Conservation (phyloP, 768 basidiomycete genomes). For the Nevesoporus exiguus region DNA sequence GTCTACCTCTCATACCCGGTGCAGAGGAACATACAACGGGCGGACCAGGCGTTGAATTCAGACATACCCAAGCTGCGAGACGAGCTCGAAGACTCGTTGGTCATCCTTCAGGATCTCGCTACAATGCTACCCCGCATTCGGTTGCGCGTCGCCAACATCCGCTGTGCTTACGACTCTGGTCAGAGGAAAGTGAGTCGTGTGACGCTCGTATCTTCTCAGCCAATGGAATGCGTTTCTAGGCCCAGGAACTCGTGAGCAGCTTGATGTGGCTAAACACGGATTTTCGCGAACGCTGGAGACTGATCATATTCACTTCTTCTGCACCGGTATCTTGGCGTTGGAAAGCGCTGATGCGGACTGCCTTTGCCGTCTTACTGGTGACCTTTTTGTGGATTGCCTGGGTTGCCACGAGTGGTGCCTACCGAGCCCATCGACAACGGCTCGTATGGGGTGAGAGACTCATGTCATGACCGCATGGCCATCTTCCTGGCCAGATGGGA, state of each 20-base stretch:
- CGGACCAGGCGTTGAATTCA: slow-evolving; percentile 51
- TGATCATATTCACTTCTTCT: slow-evolving; percentile 67
- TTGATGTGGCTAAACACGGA: slow-evolving; percentile 77
- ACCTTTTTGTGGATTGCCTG: slow-evolving; percentile 57
- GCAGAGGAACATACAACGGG: slow-evolving; percentile 57
- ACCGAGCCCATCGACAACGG: slow-evolving; percentile 69
- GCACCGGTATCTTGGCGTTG: slow-evolving; percentile 72
- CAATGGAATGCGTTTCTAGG: slow-evolving; percentile 38
- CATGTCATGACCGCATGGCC: slow-evolving; percentile 48
- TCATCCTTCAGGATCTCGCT: slow-evolving; percentile 55
- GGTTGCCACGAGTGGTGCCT: slow-evolving; percentile 62
- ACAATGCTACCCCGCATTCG: slow-evolving; percentile 58
- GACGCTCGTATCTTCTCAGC: not conserved
- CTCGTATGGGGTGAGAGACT: slow-evolving; percentile 79
- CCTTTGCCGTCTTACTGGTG: slow-evolving; percentile 57
- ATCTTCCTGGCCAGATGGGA: not conserved
- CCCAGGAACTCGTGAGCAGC: slow-evolving; percentile 57
- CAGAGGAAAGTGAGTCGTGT: slow-evolving; percentile 51
- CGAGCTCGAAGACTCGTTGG: slow-evolving; percentile 59
- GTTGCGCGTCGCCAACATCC: slow-evolving; percentile 58
- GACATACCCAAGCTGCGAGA: slow-evolving; percentile 62
- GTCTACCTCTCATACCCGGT: not conserved
- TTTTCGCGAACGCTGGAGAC: slow-evolving; percentile 71
- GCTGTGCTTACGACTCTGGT: slow-evolving; percentile 68
- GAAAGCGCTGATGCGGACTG: slow-evolving; percentile 59